These are phyloP conservation scores for Ceratocystis ficicola DNA, from an alignment of 2,329 filamentous ascomycete species.

Conservation along the genomic window DNA sequence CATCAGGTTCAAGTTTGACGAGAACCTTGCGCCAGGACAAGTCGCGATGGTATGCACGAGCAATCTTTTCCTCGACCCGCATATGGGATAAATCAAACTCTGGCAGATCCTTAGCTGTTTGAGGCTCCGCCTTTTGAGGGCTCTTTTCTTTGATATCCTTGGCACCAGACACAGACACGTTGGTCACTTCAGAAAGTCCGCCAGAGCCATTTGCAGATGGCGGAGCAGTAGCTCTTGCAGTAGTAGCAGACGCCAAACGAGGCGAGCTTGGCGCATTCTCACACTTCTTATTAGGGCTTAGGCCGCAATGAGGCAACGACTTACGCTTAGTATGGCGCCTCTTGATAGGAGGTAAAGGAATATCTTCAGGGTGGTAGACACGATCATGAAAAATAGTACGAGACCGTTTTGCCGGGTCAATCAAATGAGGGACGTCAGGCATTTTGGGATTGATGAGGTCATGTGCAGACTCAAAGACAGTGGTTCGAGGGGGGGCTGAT, in stretches of 20 bases:
- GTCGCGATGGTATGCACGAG: constrained; percentile 82
- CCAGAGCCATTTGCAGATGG: constrained; percentile 18
- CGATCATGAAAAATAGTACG: constrained; percentile 95
- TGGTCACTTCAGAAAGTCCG: background rate
- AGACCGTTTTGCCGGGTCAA: constrained; percentile 68
- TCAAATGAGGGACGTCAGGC: constrained; percentile 66
- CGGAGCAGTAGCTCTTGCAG: constrained; percentile 21
- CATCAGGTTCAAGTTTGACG: constrained; percentile 88
- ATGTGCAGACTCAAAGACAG: constrained; percentile 87
- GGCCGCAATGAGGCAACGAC: constrained; percentile 24
- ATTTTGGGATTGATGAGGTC: constrained; percentile 85
- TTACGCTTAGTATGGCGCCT: constrained; percentile 34
- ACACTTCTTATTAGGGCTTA: constrained; percentile 13
- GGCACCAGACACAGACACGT: background rate
- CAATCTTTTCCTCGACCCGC: constrained; percentile 96
- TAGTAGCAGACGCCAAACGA: background rate
- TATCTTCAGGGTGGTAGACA: constrained; percentile 86
- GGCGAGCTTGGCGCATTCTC: constrained; percentile 2
- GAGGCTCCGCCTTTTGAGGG: constrained; percentile 29
- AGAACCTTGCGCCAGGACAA: constrained; percentile 94
- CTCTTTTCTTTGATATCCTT: background rate
- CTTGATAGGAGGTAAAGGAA: constrained; percentile 65
- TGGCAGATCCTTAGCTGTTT: constrained; percentile 29
- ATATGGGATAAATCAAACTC: constrained; percentile 52
- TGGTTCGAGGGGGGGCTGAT: constrained; percentile 72